Evolutionary conservation across 768 basidiomycete genomes (phyloP), one percentile per base, ranked within the genome.

Genomic region (Termitomyces sp.): DNA sequence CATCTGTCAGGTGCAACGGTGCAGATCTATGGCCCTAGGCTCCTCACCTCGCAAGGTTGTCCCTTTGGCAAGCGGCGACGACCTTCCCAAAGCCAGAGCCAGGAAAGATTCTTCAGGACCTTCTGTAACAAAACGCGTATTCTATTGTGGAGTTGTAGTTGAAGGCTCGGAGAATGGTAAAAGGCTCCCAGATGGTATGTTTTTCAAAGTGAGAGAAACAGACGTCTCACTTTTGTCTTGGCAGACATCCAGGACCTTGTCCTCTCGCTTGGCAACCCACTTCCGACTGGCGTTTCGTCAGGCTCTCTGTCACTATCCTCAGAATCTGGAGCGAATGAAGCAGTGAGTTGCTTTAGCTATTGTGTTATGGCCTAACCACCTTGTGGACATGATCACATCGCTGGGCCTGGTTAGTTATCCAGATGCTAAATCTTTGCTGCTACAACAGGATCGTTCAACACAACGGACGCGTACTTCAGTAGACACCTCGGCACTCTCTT

Each of bases 141-240:
- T 95, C 71, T 89, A 89, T 68, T 92, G 90, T 67, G 91, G 91
- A 44, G 90, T 96, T 20, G 91, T 96, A 14, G 87, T 96, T 32
- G 93, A 97, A 74, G 86, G 85, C 52, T 85, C 88, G 39, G 88
- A 88, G 62, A 80, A 83, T 62, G 89, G 88, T 6, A 82, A 77
- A 64, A 79, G 84, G 57, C 79, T 91, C 50, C 80, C 85, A 39
- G 84, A 86, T 71, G 89, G 90, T 86, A 55, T 39, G 69, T 67
- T 71, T 8, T 30, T 60, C 26, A 14, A 46, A 48, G 26, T 30
- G 20, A 36, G 48, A 40, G 32, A 54, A 40, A 59, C 62, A 56
- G 56, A 57, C 61, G 33, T 34, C 57, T 44, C 37, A 60, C 43
- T 54, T 27, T 34, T 37, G 40, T 47, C 56, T 52, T 56, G 42